A percentile compares a stretch with the other conserved stretches of the same genome.
phyloP scores from a whole-genome alignment of 768 basidiomycete species.

The Phylloporus rhodoxanthus region DNA sequence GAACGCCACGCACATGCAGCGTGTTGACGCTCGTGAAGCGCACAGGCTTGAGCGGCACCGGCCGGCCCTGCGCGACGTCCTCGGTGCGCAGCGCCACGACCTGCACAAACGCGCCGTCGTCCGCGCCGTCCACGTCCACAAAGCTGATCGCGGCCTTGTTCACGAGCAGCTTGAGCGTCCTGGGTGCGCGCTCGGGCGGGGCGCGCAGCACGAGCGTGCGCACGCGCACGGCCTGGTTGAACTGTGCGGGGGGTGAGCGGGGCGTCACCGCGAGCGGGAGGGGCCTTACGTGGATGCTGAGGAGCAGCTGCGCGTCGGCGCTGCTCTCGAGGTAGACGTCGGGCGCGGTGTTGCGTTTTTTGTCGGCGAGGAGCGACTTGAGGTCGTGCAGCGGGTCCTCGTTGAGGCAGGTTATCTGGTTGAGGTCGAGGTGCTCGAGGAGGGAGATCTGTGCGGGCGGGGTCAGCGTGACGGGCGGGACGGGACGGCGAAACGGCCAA shows the following conservation, averaged over 20 bases:
- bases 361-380: constrained; percentile 43
- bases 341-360: constrained; percentile 38
- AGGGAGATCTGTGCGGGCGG: constrained; percentile 41
- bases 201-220: constrained; percentile 50
- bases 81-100: constrained; percentile 47
- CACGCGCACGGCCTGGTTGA: constrained; percentile 63
- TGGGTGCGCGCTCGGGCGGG: constrained; percentile 44
- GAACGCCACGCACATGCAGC: constrained; percentile 44
- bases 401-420: constrained; percentile 67
- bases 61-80: constrained; percentile 41
- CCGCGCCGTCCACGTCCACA: constrained; percentile 53
- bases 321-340: constrained; percentile 57
- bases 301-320: constrained; percentile 64
- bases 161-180: constrained; percentile 53
- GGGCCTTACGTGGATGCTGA: constrained; percentile 55
- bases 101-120: constrained; percentile 50
- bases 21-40: constrained; percentile 65
- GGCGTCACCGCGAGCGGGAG: constrained; percentile 5
- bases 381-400: constrained; percentile 49
- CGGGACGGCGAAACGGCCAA: constrained; percentile 13
- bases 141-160: constrained; percentile 61
- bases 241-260: constrained; percentile 34
- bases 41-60: constrained; percentile 54
- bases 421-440: constrained; percentile 51
- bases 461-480: constrained; percentile 4